A percentile compares a stretch with the other conserved stretches of the same genome.
Evolutionary conservation across 495 filamentous ascomycete genomes (phyloP).

Genomic region (Xylaria scruposa): DNA sequence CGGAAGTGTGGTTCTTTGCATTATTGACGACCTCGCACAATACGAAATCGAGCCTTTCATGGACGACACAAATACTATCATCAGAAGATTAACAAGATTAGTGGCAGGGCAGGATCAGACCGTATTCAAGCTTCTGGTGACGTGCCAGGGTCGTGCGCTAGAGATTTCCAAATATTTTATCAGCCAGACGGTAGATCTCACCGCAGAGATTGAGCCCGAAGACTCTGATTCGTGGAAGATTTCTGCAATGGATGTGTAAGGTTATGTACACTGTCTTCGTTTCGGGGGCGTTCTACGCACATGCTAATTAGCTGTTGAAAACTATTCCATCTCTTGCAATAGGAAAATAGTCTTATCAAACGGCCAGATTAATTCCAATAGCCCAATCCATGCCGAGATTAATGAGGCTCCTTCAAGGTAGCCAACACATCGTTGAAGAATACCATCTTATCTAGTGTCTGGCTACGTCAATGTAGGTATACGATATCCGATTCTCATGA

Average conservation of each 20-base stretch:
- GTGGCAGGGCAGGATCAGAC: background rate
- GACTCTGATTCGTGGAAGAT: constrained; percentile 17
- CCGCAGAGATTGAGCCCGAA: background rate
- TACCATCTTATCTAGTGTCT: background rate
- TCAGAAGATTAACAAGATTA: constrained; percentile 7
- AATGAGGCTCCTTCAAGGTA: background rate
- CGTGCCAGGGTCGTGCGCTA: constrained; percentile 17
- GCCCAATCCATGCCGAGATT: background rate
- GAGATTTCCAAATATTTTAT: constrained; percentile 13
- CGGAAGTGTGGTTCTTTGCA: constrained; percentile 13
- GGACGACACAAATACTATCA: background rate
- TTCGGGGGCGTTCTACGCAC: background rate
- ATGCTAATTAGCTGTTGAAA: background rate
- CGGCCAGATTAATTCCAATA: background rate
- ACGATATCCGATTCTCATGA: background rate
- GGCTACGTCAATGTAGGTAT: background rate
- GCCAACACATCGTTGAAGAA: background rate
- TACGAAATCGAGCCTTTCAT: constrained; percentile 7
- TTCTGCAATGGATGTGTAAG: background rate
- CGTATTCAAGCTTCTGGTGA: constrained; percentile 22
- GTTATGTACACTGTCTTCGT: background rate
- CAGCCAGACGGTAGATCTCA: constrained; percentile 12
- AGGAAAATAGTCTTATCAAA: too few relatives aligned
- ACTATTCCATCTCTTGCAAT: too few relatives aligned
- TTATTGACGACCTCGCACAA: constrained; percentile 15